phyloP scores from a whole-genome alignment of 1,284 basidiomycete species.

The Clitocybe nebularis region DNA sequence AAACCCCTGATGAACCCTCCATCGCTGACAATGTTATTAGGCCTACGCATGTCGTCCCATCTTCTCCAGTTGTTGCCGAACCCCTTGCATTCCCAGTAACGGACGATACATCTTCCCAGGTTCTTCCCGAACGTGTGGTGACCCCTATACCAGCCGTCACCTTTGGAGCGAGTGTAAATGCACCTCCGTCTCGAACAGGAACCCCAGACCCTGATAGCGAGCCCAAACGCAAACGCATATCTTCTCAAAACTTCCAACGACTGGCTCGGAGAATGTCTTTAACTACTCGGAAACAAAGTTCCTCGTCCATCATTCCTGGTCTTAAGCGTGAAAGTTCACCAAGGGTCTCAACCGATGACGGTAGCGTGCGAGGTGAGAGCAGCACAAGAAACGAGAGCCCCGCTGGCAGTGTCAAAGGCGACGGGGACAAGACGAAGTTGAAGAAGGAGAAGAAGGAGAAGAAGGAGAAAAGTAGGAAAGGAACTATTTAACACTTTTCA shows the following conservation, averaged over 20 bases:
- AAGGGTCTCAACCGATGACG: conserved; percentile 35
- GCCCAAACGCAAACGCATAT: conserved; percentile 71
- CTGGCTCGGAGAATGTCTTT: conserved; percentile 70
- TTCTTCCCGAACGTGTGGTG: conserved; percentile 16
- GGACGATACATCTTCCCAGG: conserved; percentile 21
- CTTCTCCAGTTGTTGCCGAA: conserved; percentile 14
- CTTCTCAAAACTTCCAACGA: conserved; percentile 79
- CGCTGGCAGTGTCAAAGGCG: conserved; percentile 45
- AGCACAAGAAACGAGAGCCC: conserved; percentile 42
- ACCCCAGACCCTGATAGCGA: conserved; percentile 70
- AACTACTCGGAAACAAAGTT: conserved; percentile 55
- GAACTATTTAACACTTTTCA: conserved; percentile 1
- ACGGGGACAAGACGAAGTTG: conserved; percentile 39
- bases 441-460: conserved; percentile 52
- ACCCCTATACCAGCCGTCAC: conserved; percentile 40
- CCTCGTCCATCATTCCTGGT: conserved; percentile 46
- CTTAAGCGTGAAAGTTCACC: conserved; percentile 43
- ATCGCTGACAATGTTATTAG: conserved; percentile 10
- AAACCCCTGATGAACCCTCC: conserved; percentile 21
- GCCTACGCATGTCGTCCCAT: too few relatives aligned
- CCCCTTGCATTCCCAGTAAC: conserved; percentile 33
- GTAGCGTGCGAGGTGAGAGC: conserved; percentile 29
- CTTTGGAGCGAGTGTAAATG: conserved; percentile 43
- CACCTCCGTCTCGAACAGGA: conserved; percentile 43
- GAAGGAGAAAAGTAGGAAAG: conserved; percentile 39